These are phyloP conservation scores for Phytophthora agathidicida DNA, from an alignment of 352 stramenopile species.

Conservation along the genomic window DNA sequence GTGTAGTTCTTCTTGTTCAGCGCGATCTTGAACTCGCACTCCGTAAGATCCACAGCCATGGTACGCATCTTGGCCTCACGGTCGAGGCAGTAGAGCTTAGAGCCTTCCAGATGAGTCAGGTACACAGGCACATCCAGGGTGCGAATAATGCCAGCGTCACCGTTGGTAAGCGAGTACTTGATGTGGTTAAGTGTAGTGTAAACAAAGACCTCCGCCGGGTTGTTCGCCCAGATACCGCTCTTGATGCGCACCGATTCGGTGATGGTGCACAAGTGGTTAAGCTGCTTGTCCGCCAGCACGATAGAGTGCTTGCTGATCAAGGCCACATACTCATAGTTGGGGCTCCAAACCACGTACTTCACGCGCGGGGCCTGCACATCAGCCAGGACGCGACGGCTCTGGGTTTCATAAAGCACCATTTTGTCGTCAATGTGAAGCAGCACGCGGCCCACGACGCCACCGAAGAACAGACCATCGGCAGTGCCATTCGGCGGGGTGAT, in stretches of 20 bases:
- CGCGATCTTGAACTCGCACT: conserved; percentile 99
- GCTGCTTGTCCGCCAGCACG: conserved; percentile 96
- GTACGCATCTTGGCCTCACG: conserved; percentile 96
- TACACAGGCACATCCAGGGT: conserved; percentile 98
- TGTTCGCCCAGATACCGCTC: conserved; percentile 93
- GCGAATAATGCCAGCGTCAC: conserved; percentile 98
- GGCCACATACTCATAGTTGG: conserved; percentile 96
- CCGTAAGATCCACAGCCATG: conserved; percentile 98
- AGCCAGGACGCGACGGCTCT: conserved; percentile 95
- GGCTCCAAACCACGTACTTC: conserved; percentile 98
- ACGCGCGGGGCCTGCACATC: conserved; percentile 96
- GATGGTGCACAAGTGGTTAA: conserved; percentile 98
- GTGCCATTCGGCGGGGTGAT: conserved; percentile 95
- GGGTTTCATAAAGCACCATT: conserved; percentile 98
- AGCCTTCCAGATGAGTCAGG: conserved; percentile 94
- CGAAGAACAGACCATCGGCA: conserved; percentile 96
- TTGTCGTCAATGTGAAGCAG: conserved; percentile 97
- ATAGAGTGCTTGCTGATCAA: conserved; percentile 98
- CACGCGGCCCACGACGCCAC: conserved; percentile 96
- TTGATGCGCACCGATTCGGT: conserved; percentile 98
- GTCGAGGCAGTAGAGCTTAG: conserved; percentile 97
- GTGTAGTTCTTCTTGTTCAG: conserved; percentile 96
- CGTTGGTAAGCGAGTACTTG: conserved; percentile 93
- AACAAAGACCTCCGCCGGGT: conserved; percentile 94
- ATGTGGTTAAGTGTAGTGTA: conserved; percentile 98